phyloP scores from a whole-genome alignment of 495 filamentous ascomycete genomes.

The Penicillium argentinense region DNA sequence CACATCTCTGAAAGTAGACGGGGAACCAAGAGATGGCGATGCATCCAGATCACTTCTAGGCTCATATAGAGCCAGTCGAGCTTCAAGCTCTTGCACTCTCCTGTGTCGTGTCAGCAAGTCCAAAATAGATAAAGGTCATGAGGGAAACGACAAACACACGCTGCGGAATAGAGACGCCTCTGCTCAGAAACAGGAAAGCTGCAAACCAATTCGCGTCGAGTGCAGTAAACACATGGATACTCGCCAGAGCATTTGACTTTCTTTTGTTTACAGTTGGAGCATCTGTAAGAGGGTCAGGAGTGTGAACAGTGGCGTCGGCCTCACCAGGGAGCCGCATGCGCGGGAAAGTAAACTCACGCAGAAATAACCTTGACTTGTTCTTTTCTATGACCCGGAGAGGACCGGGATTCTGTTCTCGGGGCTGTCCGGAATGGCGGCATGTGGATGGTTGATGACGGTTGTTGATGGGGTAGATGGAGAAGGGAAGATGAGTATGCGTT shows the following conservation, averaged over 20 bases:
- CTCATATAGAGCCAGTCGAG: slow-evolving; percentile 7
- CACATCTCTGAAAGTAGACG: not conserved
- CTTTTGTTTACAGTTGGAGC: slow-evolving; percentile 9
- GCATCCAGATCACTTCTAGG: not conserved
- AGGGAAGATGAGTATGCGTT: no score
- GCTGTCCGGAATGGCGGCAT: not conserved
- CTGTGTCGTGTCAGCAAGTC: no score
- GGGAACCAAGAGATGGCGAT: not conserved
- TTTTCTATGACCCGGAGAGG: not conserved
- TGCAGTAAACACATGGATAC: slow-evolving; percentile 6
- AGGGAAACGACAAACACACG: slow-evolving; percentile 1
- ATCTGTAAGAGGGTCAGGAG: no score
- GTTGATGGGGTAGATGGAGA: not conserved
- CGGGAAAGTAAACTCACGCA: no score
- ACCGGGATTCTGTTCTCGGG: no score
- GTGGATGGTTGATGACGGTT: not conserved
- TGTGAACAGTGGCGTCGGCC: no score
- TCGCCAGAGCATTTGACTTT: slow-evolving; percentile 7
- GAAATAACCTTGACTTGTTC: not conserved
- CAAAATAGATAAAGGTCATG: no score
- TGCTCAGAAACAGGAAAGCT: slow-evolving; percentile 2
- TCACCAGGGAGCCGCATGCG: no score
- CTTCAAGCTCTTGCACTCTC: slow-evolving; percentile 6
- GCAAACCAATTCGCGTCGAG: slow-evolving; percentile 2
- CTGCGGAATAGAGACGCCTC: not conserved